Base-by-base conservation (phyloP, 768 basidiomycete genomes). In the Roridomyces roridus region DNA sequence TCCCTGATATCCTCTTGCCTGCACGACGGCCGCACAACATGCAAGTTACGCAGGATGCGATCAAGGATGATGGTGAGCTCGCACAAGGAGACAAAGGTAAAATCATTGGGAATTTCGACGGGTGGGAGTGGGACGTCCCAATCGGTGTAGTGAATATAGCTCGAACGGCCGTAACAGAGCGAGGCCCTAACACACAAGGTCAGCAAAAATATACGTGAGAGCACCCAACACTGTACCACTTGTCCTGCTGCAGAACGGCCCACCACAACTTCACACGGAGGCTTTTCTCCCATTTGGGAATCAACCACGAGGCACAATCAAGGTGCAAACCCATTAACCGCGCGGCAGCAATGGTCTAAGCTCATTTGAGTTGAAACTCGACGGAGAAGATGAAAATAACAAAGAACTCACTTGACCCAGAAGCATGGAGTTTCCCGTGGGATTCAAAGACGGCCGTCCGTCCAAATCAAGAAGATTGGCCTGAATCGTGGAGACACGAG, bases 291-390 rank as follows among this genome's bases (percentile, higher is more conserved):
- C 61, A 62, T 37, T 58, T 57, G 14, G 61, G 61, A 43, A 62
- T 62, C 12, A 55, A 24, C 61, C 61, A 62, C 10, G 43, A 46
- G 9, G 47, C 20, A 44, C 61, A 62, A 26, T 58, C 56, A 21
- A 62, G 53, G 26, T 62, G 61, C 21, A 62, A 46, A 5, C 61
- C 61, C 61, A 62, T 62, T 44, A 62, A 54, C 47, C 61, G 61
- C 2, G 37, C 61, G 44, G 61, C 61, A 6, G 61, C 61, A 51
- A 62, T 62, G 14, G 61, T 62, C 61, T 62, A 17, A 28, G 31
- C 31, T 8, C 31, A 48, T 12, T 15, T 17, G 39, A 12, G 34
- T 46, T 29, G 41, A 21, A 37, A 42, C 1, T 0, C 21, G 23
- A 20, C 40, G 47, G 24, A 18, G 23, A 10, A 18, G 17, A 18